Base-by-base conservation (phyloP, 495 filamentous ascomycete genomes). In the Pseudoneurospora amorphoporcata region DNA sequence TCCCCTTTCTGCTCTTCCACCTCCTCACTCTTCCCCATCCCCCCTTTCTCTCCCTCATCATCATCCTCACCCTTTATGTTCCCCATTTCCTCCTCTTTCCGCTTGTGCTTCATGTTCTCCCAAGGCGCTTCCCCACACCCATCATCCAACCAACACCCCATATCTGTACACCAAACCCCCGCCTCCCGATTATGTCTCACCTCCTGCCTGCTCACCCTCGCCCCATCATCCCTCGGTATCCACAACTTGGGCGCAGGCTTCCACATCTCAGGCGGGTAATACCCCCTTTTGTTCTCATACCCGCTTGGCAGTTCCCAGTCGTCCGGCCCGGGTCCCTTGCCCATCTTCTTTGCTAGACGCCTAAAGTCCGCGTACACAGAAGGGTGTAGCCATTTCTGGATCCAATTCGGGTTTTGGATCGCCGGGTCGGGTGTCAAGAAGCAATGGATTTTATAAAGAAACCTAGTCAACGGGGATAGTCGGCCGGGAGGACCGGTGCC, bases 221-320 rank as follows among this genome's bases (percentile, higher is more conserved):
- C 23, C 75, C 87, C 89, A 3, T 86, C 82, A 78, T 94, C 92
- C 23, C 83, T 83, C 0, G 91, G 90, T 6, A 94, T 87, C 92
- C 92, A 94, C 8, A 94, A 81, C 53, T 84, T 82, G 7, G 91
- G 90, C 0, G 87, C 83, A 0, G 81, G 81, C 12, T 82, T 80
- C 70, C 86, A 88, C 74, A 94, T 86, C 47, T 90, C 90, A 0
- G 91, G 91, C 75, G 92, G 87, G 70, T 86, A 86, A 76, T 91
- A 94, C 1, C 90, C 90, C 12, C 86, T 84, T 38, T 81, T 65
- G 17, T 32, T 77, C 16, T 85, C 77, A 43, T 91, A 85, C 42
- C 90, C 87, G 2, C 84, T 79, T 0, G 85, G 83, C 75, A 92
- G 90, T 23, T 81, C 76, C 37, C 84, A 9, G 3, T 70, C 68